Conservation (phyloP, 148 eudicot species). For the Nepenthes mirabilis region DNA sequence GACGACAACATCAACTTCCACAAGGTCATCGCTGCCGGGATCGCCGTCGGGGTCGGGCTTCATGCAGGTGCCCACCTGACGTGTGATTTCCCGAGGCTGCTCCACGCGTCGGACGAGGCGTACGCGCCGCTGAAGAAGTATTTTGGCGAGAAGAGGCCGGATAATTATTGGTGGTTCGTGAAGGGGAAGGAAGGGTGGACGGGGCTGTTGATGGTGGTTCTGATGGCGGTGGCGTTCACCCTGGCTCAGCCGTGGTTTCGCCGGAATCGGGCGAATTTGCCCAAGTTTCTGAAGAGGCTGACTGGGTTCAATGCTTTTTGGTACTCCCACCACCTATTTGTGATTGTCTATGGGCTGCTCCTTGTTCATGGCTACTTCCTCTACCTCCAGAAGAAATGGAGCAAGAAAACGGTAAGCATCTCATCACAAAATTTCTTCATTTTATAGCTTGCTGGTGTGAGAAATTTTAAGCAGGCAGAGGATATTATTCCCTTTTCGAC, state of each 20-base stretch:
- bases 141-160: conserved; percentile 21
- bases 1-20: conserved; percentile 49
- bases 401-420: conserved; percentile 33
- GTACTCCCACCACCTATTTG: conserved; percentile 52
- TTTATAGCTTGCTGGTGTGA: not conserved
- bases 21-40: conserved; percentile 38
- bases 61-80: conserved; percentile 34
- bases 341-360: conserved; percentile 39
- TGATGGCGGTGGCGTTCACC: conserved; percentile 36
- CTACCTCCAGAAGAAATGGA: conserved; percentile 29
- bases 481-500: not conserved
- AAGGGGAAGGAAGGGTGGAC: conserved; percentile 45
- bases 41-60: conserved; percentile 31
- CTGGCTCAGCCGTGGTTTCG: conserved; percentile 54
- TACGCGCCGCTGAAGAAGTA: conserved; percentile 25
- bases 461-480: too few species aligned
- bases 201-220: conserved; percentile 33
- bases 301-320: conserved; percentile 56
- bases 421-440: not conserved
- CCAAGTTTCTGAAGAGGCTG: conserved; percentile 32
- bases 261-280: conserved; percentile 29
- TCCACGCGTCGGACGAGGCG: conserved; percentile 27
- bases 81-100: conserved; percentile 44
- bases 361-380: conserved; percentile 34
- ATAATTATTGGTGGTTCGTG: conserved; percentile 47